Evolutionary conservation across 192 early-diverging fungal genomes (phyloP).

Genomic region (Umbelopsis ramanniana): DNA sequence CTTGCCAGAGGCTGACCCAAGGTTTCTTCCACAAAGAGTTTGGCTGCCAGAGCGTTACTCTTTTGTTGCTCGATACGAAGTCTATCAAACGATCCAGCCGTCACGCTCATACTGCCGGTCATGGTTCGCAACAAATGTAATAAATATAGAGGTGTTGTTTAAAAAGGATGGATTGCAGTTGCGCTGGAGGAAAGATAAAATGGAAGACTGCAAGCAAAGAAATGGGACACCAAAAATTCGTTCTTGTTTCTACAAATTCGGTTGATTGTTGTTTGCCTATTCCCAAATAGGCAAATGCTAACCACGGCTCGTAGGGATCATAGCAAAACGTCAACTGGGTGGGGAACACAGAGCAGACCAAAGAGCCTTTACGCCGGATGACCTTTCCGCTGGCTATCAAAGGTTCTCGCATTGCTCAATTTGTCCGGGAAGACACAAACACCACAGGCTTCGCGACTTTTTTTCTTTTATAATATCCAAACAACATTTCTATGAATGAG

Average conservation of each 20-base stretch:
- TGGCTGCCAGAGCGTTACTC: slow-evolving; percentile 17
- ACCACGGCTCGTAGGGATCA: neutral
- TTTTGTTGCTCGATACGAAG: slow-evolving; percentile 27
- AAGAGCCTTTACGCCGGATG: too few species aligned
- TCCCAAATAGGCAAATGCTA: slow-evolving; percentile 8
- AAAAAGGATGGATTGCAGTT: neutral
- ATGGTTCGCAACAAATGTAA: neutral
- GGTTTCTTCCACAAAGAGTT: slow-evolving; percentile 21
- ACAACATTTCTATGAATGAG: slow-evolving; percentile 20
- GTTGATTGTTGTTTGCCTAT: slow-evolving; percentile 20
- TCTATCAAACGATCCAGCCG: slow-evolving; percentile 22
- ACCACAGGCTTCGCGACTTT: neutral
- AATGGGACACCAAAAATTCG: neutral
- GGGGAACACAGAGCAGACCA: too few species aligned
- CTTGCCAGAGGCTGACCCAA: slow-evolving; percentile 45
- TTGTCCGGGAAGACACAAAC: too few species aligned
- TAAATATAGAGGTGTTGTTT: neutral
- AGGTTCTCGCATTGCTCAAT: too few species aligned
- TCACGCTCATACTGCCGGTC: slow-evolving; percentile 20
- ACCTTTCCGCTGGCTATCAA: too few species aligned
- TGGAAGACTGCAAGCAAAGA: neutral
- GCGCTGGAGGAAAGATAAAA: neutral
- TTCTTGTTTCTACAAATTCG: slow-evolving; percentile 13
- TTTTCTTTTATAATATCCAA: slow-evolving; percentile 1
- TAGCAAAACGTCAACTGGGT: too few species aligned